Conservation (phyloP, 225 moss, liverwort and hornwort species). For the Pseudoscleropodium purum region DNA sequence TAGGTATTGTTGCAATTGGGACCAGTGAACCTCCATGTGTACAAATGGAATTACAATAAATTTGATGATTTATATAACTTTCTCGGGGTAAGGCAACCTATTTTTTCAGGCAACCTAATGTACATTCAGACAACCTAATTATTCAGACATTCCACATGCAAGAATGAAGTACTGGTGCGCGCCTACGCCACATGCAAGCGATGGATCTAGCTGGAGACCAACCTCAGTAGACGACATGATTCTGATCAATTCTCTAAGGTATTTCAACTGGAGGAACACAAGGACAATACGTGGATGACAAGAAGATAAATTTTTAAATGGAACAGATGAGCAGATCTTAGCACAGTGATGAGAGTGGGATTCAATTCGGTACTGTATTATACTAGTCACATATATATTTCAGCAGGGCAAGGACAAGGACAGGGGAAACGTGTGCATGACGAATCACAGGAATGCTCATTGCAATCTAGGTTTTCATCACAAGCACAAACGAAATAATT, state of each 20-base stretch:
- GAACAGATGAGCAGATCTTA: neutral
- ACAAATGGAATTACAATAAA: neutral
- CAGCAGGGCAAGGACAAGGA: too few species aligned
- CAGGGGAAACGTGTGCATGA: neutral
- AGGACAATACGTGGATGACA: neutral
- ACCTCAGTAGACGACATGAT: neutral
- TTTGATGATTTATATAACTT: neutral
- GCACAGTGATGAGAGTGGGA: neutral
- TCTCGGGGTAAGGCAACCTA: neutral
- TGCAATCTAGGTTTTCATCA: accelerated
- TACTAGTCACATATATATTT: neutral
- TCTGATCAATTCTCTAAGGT: neutral
- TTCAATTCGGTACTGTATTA: neutral
- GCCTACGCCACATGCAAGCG: neutral
- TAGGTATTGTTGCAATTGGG: neutral
- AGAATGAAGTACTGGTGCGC: neutral
- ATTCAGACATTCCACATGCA: neutral
- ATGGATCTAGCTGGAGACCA: neutral
- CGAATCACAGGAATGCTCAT: neutral
- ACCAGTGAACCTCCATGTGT: neutral
- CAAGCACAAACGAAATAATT: neutral
- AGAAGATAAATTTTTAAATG: neutral
- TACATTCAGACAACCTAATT: neutral
- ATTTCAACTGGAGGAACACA: neutral
- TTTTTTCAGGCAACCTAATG: neutral